Evolutionary conservation across 208 protist genomes (phyloP), one percentile per base, ranked within the genome.

Genomic region (Wallacemonas collosoma): DNA sequence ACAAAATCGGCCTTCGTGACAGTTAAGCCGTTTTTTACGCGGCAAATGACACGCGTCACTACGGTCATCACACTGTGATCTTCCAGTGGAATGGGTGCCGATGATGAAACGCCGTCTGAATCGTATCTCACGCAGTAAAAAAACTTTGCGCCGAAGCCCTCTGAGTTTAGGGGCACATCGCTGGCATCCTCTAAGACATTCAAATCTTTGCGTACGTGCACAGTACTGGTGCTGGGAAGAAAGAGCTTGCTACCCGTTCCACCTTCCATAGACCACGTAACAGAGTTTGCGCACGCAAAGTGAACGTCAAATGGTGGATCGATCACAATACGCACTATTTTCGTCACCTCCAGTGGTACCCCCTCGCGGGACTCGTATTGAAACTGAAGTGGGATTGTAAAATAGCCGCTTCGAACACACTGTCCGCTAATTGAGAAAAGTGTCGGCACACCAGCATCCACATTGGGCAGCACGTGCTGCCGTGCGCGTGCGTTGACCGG

Each of bases 21-120:
- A 38, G 61, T 83, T 44, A 93, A 60, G 8, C 85, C 85, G 47
- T 80, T 73, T 51, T 78, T 68, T 36, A 82, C 72, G 9, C 75
- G 79, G 61, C 85, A 88, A 26, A 68, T 68, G 56, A 93, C 74
- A 4, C 73, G 82, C 53, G 75, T 76, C 70, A 83, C 72, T n/a
- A 93, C 45, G 45, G 81, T 77, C 53, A 90, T 68, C 7, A 67
- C 73, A 39, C 69, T 68, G n/a, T 72, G 57, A n/a, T 84, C 78
- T 48, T 62, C 66, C 43, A 80, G 41, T 39, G 62, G 51, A 56
- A 81, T 63, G 5, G 17, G 35, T 7, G 57, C 8, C 36, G 11
- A 45, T 5, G 36, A 73, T 17, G 82, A 71, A 68, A 77, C 73
- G 17, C 57, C 60, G 26, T 81, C 47, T 6, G 70, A 62, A 41